phyloP scores from a whole-genome alignment of 495 filamentous ascomycete genomes.

The Penicillium egyptiacum region DNA sequence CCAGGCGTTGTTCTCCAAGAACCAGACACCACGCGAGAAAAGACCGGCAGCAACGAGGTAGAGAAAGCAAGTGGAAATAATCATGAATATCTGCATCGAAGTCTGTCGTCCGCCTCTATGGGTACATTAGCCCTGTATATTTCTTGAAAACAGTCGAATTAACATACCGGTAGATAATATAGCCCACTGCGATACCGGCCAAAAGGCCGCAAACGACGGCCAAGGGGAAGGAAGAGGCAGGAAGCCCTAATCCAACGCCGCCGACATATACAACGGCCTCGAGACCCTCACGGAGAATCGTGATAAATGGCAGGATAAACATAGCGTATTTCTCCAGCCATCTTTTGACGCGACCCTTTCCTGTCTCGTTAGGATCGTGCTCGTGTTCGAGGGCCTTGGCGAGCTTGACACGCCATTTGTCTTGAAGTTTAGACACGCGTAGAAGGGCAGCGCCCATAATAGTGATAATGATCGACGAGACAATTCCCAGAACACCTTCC shows the following conservation, averaged over 20 bases:
- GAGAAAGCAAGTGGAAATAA: conserved; percentile 77
- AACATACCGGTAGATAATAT: conserved; percentile 73
- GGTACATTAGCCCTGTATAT: background rate
- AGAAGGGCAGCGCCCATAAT: conserved; percentile 76
- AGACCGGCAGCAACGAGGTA: conserved; percentile 86
- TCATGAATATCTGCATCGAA: conserved; percentile 74
- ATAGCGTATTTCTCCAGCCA: conserved; percentile 77
- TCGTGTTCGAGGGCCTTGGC: conserved; percentile 60
- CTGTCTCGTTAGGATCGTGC: conserved; percentile 28
- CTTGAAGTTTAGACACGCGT: conserved; percentile 79
- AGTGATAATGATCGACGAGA: conserved; percentile 75
- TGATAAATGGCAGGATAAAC: conserved; percentile 81
- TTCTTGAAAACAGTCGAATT: background rate
- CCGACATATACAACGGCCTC: conserved; percentile 82
- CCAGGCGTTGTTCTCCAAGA: conserved; percentile 65
- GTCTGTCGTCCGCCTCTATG: conserved; percentile 59
- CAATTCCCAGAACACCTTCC: conserved; percentile 71
- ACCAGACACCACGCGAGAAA: conserved; percentile 75
- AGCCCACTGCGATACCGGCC: conserved; percentile 64
- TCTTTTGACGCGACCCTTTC: conserved; percentile 51
- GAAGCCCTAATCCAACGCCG: conserved; percentile 73
- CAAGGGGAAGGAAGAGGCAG: conserved; percentile 71
- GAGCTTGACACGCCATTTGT: conserved; percentile 83
- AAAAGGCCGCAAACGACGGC: conserved; percentile 66
- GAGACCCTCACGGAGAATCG: conserved; percentile 77